phyloP scores from a whole-genome alignment of 1,284 basidiomycete genomes.

The Ceratobasidium sp. region DNA sequence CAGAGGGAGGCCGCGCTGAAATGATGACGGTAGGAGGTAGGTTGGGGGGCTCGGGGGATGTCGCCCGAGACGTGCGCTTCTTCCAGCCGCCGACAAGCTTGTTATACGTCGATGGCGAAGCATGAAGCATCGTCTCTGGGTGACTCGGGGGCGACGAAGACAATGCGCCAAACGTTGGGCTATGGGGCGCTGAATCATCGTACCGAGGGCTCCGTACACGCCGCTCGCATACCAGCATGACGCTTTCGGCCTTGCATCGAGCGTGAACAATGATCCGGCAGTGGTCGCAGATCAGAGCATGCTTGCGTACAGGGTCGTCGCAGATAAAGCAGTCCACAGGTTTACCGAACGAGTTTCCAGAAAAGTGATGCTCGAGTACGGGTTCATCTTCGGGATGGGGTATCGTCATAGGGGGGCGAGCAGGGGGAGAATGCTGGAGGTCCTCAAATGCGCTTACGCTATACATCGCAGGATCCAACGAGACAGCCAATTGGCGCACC shows the following conservation, averaged over 20 bases:
- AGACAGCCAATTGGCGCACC: constrained; percentile 34
- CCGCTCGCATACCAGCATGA: constrained; percentile 76
- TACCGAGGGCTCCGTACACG: constrained; percentile 63
- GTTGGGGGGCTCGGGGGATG: constrained; percentile 16
- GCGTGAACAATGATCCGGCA: constrained; percentile 90
- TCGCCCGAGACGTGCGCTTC: constrained; percentile 25
- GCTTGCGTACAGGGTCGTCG: constrained; percentile 79
- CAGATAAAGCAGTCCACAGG: constrained; percentile 88
- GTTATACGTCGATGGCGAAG: constrained; percentile 24
- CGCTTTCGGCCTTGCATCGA: constrained; percentile 70
- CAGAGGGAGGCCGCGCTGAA: constrained; percentile 13
- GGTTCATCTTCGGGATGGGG: constrained; percentile 55
- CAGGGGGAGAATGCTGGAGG: constrained; percentile 46
- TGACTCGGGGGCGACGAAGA: constrained; percentile 30
- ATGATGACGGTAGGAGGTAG: constrained; percentile 5
- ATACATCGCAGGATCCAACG: constrained; percentile 31
- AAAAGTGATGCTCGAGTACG: constrained; percentile 73
- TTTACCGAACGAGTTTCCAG: constrained; percentile 93
- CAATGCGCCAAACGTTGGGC: constrained; percentile 37
- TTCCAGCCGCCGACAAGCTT: constrained; percentile 33
- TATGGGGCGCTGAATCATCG: constrained; percentile 41
- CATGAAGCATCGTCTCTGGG: constrained; percentile 3
- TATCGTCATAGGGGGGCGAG: constrained; percentile 51
- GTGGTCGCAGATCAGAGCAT: constrained; percentile 84
- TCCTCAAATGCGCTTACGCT: constrained; percentile 18